phyloP scores from a whole-genome alignment of 495 filamentous ascomycete genomes.

The Letharia lupina region DNA sequence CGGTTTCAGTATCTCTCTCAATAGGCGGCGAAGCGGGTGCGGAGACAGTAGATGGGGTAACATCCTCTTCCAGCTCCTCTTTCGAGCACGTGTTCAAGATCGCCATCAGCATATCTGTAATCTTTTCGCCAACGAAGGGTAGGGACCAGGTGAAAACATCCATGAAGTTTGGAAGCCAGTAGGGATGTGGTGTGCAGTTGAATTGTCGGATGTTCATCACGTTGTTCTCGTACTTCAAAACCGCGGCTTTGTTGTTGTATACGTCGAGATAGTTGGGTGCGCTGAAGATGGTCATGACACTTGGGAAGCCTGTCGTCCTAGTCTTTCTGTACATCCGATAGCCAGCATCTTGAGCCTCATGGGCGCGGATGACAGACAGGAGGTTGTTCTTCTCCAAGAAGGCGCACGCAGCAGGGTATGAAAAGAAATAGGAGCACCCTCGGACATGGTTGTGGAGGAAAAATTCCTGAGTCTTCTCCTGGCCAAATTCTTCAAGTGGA shows the following conservation, averaged over 20 bases:
- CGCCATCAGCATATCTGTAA: constrained; percentile 98
- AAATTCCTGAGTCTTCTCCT: constrained; percentile 94
- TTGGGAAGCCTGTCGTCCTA: constrained; percentile 92
- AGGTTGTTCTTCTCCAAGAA: constrained; percentile 99
- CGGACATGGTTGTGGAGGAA: constrained; percentile 98
- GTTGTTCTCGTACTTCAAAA: constrained; percentile 98
- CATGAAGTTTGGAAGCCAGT: constrained; percentile 99
- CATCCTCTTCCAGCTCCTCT: constrained; percentile 83
- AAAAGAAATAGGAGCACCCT: constrained; percentile 98
- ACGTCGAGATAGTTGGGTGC: constrained; percentile 97
- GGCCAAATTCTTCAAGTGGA: constrained; percentile 96
- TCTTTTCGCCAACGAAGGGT: constrained; percentile 98
- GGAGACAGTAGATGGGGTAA: constrained; percentile 47
- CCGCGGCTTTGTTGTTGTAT: constrained; percentile 99
- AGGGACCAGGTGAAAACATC: constrained; percentile 99
- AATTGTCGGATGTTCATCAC: constrained; percentile 99
- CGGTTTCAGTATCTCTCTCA: constrained; percentile 63
- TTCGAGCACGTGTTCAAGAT: constrained; percentile 97
- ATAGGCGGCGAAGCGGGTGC: constrained; percentile 65
- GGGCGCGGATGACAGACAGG: constrained; percentile 94
- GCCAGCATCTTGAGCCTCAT: constrained; percentile 96
- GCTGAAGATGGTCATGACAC: constrained; percentile 99
- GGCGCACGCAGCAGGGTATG: constrained; percentile 93
- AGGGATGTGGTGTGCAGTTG: constrained; percentile 98
- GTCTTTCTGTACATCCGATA: constrained; percentile 99